Base-by-base conservation (phyloP, 2,329 filamentous ascomycete genomes). In the Nemania sp. region DNA sequence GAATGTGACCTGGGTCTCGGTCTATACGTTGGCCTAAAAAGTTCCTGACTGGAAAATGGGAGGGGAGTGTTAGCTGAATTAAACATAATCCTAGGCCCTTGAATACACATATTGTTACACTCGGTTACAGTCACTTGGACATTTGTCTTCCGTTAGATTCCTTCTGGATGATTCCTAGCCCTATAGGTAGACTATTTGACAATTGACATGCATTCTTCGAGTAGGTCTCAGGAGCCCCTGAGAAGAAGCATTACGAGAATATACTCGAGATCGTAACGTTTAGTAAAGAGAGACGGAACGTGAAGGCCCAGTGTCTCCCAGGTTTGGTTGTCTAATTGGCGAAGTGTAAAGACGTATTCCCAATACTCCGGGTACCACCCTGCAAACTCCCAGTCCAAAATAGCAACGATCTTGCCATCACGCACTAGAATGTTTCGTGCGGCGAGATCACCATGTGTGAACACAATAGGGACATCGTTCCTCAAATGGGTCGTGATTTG, bases 261-360 rank as follows among this genome's bases (percentile, higher is more conserved):
- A 53, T 64, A 64, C 54, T 64, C 62, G 11, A 64, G 62, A 53
- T 64, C 62, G 45, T 59, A 59, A 32, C 62, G 62, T 45, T 58
- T 52, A 45, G 29, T 10, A 45, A 64, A 64, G 29, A 64, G 54
- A 59, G 54, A 43, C 32, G 62, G 55, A n/a, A 64, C 22, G 3
- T 32, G 18, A 2, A 43, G 43, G 24, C 62, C 62, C 43, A 64
- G 45, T 13, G 54, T 64, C 54, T 64, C 62, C 62, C 62, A 64
- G 54, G 58, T 54, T 5, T 43, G 10, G 32, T 64, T 64, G 32
- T 64, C 62, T 22, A 64, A 47, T 20, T 54, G 54, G n/a, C 45
- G 43, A 11, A 64, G 49, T 35, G 62, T 11, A 35, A 60, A 59
- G 13, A 60, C 55, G 20, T 65, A 65, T 0, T 65, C 62, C 62